Evolutionary conservation across 2,329 filamentous ascomycete genomes (phyloP), one percentile per base, ranked within the genome.

Genomic region (Diplocarpon rosae): DNA sequence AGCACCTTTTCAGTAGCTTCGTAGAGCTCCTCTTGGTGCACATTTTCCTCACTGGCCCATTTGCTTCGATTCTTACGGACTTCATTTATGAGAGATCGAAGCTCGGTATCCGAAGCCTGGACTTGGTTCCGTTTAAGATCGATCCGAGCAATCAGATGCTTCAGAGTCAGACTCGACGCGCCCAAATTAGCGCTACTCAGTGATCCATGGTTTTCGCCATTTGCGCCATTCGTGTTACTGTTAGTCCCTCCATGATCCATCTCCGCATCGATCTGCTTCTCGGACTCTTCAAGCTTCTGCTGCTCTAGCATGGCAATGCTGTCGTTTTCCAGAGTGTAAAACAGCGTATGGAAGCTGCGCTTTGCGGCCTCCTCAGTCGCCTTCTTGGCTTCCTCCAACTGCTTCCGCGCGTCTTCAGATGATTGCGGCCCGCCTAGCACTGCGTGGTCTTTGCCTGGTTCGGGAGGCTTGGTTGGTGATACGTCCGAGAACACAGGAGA

Each of bases 61-160:
- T 98, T 98, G 65, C 90, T 96, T 58, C 92, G 76, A 57, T 96
- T 96, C 65, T 96, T 98, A 52, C 92, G 79, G 14, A 98, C 92
- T 65, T 98, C 92, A 57, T 92, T 95, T 76, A 98, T 95, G 47
- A 98, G 69, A 39, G 83, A 86, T 48, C 92, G 80, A 48, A 98
- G 71, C 61, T 98, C 90, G 17, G 88, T 84, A 67, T 98, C 92
- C 1, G 89, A 94, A 14, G 92, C 90, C 62, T 81, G 78, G 42
- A 98, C 90, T 67, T 86, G 79, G 53, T 87, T 82, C 59, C 92
- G 82, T 67, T 95, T 92, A 65, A 85, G 78, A 64, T 98, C 92
- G 60, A 98, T 95, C 45, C 89, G 79, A 34, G 89, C 87, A 60
- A 98, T 96, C 49, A 98, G 78, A 65, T 98, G 90, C 66, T 98